phyloP scores from a whole-genome alignment of 2,329 filamentous ascomycete species.

The Trichoderma brevicompactum region DNA sequence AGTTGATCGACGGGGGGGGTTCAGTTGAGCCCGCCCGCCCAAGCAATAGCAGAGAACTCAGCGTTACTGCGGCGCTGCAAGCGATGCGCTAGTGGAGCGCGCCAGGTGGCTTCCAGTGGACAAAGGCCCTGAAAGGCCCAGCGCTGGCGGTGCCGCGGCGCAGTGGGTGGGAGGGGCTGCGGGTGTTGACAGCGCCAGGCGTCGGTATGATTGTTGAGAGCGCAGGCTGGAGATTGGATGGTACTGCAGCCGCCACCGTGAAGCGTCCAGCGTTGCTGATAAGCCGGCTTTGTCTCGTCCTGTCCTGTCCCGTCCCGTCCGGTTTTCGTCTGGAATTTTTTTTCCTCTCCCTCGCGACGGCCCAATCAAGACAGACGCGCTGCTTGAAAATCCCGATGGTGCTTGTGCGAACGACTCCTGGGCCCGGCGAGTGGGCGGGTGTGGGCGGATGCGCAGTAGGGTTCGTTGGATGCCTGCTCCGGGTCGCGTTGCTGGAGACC shows the following conservation, averaged over 20 bases:
- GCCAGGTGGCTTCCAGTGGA: conserved; percentile 25
- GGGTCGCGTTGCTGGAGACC: conserved; percentile 12
- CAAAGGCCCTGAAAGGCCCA: conserved; percentile 17
- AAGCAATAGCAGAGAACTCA: not conserved
- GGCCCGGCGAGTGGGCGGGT: conserved; percentile 9
- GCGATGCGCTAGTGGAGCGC: conserved; percentile 24
- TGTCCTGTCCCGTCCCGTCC: not conserved
- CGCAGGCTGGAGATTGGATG: conserved; percentile 18
- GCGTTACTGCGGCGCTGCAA: conserved; percentile 15
- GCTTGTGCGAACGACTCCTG: not conserved
- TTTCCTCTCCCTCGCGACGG: conserved; percentile 6
- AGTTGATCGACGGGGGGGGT: conserved; percentile 12
- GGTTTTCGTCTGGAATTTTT: not conserved
- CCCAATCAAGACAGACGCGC: conserved; percentile 17
- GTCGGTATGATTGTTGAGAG: not conserved
- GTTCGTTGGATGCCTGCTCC: conserved; percentile 24
- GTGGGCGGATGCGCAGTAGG: conserved; percentile 21
- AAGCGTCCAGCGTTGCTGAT: conserved; percentile 15
- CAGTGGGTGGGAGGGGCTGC: conserved; percentile 14
- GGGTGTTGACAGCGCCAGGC: not conserved
- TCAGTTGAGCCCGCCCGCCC: conserved; percentile 24
- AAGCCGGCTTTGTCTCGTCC: not conserved
- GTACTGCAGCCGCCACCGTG: conserved; percentile 16
- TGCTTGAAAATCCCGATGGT: conserved; percentile 12
- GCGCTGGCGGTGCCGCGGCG: conserved; percentile 19